These are phyloP conservation scores for Amanita molliuscula DNA, from an alignment of 768 basidiomycete genomes.

Conservation along the genomic window DNA sequence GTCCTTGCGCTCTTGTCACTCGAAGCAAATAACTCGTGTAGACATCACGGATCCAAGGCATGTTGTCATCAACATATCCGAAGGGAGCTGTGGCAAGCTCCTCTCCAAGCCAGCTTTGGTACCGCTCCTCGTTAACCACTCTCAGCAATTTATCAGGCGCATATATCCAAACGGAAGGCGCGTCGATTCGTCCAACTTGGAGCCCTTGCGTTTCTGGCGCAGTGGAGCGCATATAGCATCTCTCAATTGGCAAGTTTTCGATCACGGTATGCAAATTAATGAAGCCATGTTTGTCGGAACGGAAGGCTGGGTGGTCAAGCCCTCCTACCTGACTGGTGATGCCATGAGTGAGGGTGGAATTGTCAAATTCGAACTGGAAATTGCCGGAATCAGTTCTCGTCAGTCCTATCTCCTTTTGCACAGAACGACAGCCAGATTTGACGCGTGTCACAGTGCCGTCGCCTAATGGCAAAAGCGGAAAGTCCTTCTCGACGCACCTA, in stretches of 20 bases:
- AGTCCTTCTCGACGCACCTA: slow-evolving; percentile 33
- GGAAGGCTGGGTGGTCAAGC: slow-evolving; percentile 45
- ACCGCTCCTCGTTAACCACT: slow-evolving; percentile 29
- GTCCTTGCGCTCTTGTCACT: not conserved
- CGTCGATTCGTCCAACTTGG: slow-evolving; percentile 43
- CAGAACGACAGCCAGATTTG: not conserved
- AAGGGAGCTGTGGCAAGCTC: slow-evolving; percentile 27
- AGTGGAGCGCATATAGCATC: slow-evolving; percentile 47
- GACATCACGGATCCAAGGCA: slow-evolving; percentile 33
- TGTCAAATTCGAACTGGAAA: slow-evolving; percentile 18
- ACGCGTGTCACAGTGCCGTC: slow-evolving; percentile 29
- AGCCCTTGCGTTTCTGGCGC: slow-evolving; percentile 43
- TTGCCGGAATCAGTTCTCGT: slow-evolving; percentile 37
- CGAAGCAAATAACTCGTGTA: slow-evolving; percentile 7
- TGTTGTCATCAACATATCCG: slow-evolving; percentile 53
- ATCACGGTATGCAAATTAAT: slow-evolving; percentile 47
- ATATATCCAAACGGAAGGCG: slow-evolving; percentile 51
- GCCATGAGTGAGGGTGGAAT: slow-evolving; percentile 6
- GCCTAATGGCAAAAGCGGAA: slow-evolving; percentile 26
- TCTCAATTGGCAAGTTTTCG: slow-evolving; percentile 57
- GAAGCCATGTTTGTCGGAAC: slow-evolving; percentile 53
- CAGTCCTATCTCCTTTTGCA: slow-evolving; percentile 11
- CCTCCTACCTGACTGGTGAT: slow-evolving; percentile 18
- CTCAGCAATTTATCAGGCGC: slow-evolving; percentile 35
- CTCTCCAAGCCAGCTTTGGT: slow-evolving; percentile 26